These are phyloP conservation scores for Nicotiana paniculata DNA, from an alignment of 257 asterid species.

Conservation along the genomic window DNA sequence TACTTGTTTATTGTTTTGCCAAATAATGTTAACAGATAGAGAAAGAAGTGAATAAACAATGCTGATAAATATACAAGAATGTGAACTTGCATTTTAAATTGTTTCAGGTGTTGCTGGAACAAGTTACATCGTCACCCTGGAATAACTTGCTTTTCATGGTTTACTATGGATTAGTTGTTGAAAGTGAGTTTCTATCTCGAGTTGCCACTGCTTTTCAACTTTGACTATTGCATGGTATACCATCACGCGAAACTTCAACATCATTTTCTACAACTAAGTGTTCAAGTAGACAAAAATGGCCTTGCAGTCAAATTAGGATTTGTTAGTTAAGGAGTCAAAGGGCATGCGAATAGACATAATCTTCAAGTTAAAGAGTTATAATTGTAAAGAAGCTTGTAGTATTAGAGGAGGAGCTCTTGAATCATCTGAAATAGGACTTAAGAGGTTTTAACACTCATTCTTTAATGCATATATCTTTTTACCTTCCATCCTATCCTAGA, in stretches of 20 bases:
- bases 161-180: slow-evolving; percentile 76
- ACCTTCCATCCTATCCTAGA: not conserved
- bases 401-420: not conserved
- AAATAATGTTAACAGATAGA: not conserved
- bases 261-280: not conserved
- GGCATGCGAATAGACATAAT: not conserved
- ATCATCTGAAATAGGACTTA: not conserved
- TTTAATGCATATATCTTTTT: too few species aligned
- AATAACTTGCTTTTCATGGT: slow-evolving; percentile 92
- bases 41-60: not conserved
- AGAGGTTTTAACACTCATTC: not conserved
- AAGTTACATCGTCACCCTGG: slow-evolving; percentile 81
- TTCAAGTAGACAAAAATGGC: not conserved
- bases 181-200: slow-evolving; percentile 48
- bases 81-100: not conserved
- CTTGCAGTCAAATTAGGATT: not conserved
- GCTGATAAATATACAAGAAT: not conserved
- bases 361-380: not conserved
- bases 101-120: slow-evolving; percentile 90
- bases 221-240: not conserved
- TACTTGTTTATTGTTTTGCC: not conserved
- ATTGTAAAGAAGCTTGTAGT: not conserved
- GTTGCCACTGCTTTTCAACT: not conserved
- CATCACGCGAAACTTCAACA: not conserved
- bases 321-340: not conserved